Percentiles rank a stretch among this genome's conserved stretches.
Evolutionary conservation across 2,329 filamentous ascomycete species (phyloP).

Genomic region (Botrytis deweyae): DNA sequence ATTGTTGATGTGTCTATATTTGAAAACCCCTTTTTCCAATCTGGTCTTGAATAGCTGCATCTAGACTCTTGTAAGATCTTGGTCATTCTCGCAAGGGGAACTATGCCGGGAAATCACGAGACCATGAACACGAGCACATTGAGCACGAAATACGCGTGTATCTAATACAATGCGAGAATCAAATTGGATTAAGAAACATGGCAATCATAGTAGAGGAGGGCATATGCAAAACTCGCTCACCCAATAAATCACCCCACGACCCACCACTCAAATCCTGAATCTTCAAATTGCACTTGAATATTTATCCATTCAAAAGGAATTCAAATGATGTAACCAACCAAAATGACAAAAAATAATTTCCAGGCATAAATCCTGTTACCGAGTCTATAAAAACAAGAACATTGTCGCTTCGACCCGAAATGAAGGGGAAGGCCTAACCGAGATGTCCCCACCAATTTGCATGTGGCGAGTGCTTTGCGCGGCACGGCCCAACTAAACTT

Average conservation of each 20-base stretch:
- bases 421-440: slow-evolving; percentile 13
- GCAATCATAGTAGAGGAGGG: background rate
- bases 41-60: background rate
- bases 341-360: background rate
- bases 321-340: slow-evolving; percentile 9
- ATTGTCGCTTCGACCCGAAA: slow-evolving; percentile 41
- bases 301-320: background rate
- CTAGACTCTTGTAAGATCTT: background rate
- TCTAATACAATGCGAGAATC: background rate
- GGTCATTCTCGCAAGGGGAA: background rate
- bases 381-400: slow-evolving; percentile 58
- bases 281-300: background rate
- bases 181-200: background rate
- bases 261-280: background rate
- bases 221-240: background rate
- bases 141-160: background rate
- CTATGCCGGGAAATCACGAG: background rate
- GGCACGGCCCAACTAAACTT: slow-evolving; percentile 64
- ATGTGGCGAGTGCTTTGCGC: slow-evolving; percentile 42
- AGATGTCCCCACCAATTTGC: background rate
- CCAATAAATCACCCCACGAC: background rate
- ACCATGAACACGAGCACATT: background rate
- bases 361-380: slow-evolving; percentile 9
- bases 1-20: background rate
- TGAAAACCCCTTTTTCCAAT: background rate